phyloP scores from a whole-genome alignment of 441 rosid genomes.

The Croton laevigatus region DNA sequence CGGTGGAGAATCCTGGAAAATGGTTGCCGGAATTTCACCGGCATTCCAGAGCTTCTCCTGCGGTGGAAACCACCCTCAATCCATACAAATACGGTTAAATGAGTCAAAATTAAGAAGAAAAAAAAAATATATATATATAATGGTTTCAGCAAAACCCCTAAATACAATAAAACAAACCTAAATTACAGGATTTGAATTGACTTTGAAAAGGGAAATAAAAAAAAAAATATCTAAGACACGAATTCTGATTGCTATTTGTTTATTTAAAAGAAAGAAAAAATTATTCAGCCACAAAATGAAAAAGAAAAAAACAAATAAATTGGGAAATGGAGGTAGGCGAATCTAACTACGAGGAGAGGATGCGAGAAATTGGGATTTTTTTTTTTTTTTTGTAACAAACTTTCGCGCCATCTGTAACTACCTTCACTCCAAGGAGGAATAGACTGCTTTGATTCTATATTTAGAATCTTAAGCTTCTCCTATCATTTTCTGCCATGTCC shows the following conservation, averaged over 20 bases:
- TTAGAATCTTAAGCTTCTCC: background rate
- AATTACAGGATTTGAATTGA: background rate
- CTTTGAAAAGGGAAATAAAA: background rate
- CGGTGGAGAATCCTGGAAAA: background rate
- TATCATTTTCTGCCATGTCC: background rate
- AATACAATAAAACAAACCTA: background rate
- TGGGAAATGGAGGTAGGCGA: background rate
- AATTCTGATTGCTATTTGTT: conserved; percentile 4
- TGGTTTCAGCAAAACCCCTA: conserved; percentile 4
- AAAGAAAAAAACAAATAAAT: background rate
- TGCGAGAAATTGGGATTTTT: background rate
- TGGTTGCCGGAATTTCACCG: conserved; percentile 17
- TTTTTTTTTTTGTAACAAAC: background rate
- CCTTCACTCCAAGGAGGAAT: background rate
- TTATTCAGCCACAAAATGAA: no score
- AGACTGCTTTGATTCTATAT: background rate
- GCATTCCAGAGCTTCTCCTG: conserved; percentile 14
- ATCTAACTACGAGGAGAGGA: background rate
- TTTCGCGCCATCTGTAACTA: conserved; percentile 32
- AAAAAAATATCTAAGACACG: background rate
- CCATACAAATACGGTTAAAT: background rate
- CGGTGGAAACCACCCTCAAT: background rate
- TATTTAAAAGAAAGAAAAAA: background rate
- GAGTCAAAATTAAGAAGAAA: background rate
- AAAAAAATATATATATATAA: background rate